Evolutionary conservation across 2,329 filamentous ascomycete species (phyloP), one percentile per base, ranked within the genome.

Genomic region (Verticillium tricorpus): DNA sequence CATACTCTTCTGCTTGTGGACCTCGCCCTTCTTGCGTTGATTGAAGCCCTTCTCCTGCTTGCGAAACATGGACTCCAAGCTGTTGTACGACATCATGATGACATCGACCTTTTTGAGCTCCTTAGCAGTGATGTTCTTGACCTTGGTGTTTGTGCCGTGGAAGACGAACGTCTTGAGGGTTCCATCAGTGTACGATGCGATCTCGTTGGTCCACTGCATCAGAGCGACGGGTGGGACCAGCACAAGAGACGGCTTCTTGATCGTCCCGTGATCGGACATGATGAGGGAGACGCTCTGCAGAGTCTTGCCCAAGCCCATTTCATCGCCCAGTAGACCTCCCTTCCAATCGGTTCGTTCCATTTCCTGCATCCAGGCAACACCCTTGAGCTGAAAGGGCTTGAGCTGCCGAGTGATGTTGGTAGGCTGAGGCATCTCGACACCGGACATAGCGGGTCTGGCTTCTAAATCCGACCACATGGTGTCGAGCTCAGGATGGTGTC

Each of bases 291-390:
- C 95, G 2, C 95, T 94, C 76, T 99, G 95, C 58, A 99, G 98
- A 0, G 95, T 99, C 79, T 99, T 99, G 58, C 95, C 95, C 78
- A 99, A 91, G 7, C 95, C 95, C 95, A 99, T 99, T 76, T 99
- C 95, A 69, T 99, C 95, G 63, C 95, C 95, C 2, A 99, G 84
- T 2, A 99, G 81, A 15, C 95, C 95, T 19, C 95, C 95, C 70
- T 88, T 91, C 84, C 93, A 98, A 45, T 89, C 78, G 0, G 87
- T 90, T 75, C 91, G 81, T 73, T 99, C 95, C 83, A 98, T 96
- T 61, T 85, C 88, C 64, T 85, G 87, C 92, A 99, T 96, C 95
- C 95, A 99, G 58, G 92, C 89, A 45, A 99, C 81, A 5, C 95
- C 95, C 75, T 97, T 90, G 5, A 97, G 87, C 71, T 99, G 95